Evolutionary conservation across 108 stramenopile species (phyloP).

Genomic region (Skeletonema marinoi): DNA sequence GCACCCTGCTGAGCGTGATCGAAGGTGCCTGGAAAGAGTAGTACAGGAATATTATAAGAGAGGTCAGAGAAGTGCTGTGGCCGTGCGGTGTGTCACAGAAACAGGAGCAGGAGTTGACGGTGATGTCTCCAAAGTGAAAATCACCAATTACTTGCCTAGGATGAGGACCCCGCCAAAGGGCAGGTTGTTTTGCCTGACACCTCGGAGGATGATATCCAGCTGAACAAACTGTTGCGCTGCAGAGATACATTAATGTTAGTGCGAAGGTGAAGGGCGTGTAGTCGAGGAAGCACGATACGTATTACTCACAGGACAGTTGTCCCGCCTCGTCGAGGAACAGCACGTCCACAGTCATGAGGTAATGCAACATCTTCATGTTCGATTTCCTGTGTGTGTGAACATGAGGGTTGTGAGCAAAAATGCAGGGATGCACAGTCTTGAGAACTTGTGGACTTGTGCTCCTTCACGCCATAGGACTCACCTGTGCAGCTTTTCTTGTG

Average conservation of each 20-base stretch:
- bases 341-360: constrained; percentile 17
- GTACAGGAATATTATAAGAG: too few relatives aligned
- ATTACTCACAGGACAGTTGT: constrained; percentile 3
- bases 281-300: background rate
- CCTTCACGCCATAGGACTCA: background rate
- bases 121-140: too few relatives aligned
- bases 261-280: background rate
- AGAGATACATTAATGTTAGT: background rate
- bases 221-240: constrained; percentile 5
- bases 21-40: background rate
- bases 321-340: constrained; percentile 23
- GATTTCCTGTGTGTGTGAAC: background rate
- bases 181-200: background rate
- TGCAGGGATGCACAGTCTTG: background rate
- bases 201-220: constrained; percentile 24
- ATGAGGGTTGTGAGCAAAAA: background rate
- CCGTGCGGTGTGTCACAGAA: too few relatives aligned
- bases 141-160: background rate
- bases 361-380: background rate
- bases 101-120: too few relatives aligned
- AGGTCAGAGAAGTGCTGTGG: too few relatives aligned
- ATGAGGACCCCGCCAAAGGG: constrained; percentile 37
- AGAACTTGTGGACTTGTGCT: too few relatives aligned
- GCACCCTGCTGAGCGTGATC: constrained; percentile 22
- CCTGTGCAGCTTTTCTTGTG: background rate